phyloP scores from a whole-genome alignment of 805 yeast species.

The Metschnikowia aberdeeniae region DNA sequence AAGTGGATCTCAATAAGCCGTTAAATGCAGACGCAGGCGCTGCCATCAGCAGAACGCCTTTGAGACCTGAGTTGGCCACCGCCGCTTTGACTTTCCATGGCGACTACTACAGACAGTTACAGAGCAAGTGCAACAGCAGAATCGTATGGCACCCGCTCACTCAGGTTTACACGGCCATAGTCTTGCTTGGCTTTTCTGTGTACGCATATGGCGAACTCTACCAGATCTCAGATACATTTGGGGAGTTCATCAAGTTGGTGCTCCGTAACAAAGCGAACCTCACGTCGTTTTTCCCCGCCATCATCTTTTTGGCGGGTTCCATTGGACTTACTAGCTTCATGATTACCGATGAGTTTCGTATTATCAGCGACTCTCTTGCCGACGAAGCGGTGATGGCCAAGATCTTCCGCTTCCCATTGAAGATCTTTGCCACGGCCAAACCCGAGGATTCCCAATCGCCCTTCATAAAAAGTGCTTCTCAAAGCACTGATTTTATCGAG shows the following conservation, averaged over 20 bases:
- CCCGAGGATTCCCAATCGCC: slow-evolving; percentile 20
- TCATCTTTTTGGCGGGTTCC: slow-evolving; percentile 34
- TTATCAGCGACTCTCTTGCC: slow-evolving; percentile 29
- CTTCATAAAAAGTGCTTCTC: slow-evolving; percentile 31
- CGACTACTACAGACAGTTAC: slow-evolving; percentile 51
- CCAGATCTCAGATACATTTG: slow-evolving; percentile 26
- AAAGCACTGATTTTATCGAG: slow-evolving; percentile 51
- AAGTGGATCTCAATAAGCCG: slow-evolving; percentile 51
- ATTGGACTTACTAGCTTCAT: slow-evolving; percentile 37
- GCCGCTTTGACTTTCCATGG: slow-evolving; percentile 62
- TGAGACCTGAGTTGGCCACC: slow-evolving; percentile 55
- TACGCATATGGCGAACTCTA: slow-evolving; percentile 29
- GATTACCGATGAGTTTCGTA: slow-evolving; percentile 47
- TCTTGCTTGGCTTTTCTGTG: slow-evolving; percentile 9
- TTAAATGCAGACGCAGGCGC: slow-evolving; percentile 50
- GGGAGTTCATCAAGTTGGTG: slow-evolving; percentile 26
- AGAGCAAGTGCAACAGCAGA: slow-evolving; percentile 42
- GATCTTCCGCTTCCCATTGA: slow-evolving; percentile 51
- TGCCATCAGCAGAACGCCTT: slow-evolving; percentile 43
- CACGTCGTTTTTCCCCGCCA: slow-evolving; percentile 32
- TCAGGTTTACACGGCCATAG: slow-evolving; percentile 14
- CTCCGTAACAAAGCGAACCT: slow-evolving; percentile 21
- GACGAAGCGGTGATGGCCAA: slow-evolving; percentile 21
- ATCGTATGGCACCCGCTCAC: slow-evolving; percentile 47
- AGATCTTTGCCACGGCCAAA: slow-evolving; percentile 37